phyloP scores from a whole-genome alignment of 2,329 filamentous ascomycete species.

The Diaporthe longicolla region DNA sequence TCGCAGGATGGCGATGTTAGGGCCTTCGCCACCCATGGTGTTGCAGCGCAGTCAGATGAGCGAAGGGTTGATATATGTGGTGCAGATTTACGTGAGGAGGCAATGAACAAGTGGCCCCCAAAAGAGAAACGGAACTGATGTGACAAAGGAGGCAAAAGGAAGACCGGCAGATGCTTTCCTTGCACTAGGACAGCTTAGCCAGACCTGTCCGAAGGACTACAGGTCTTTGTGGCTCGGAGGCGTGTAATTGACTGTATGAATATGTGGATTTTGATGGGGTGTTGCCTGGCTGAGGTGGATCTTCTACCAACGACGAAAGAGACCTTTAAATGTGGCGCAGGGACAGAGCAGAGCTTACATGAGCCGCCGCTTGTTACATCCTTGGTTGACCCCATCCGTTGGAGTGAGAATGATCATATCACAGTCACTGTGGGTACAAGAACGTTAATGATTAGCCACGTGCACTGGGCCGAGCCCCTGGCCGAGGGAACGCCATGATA shows the following conservation, averaged over 20 bases:
- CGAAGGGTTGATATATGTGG: not conserved
- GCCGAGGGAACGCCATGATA: no score
- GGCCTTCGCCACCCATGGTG: conserved; percentile 7
- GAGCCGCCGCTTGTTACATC: no score
- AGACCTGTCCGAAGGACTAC: no score
- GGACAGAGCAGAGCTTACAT: no score
- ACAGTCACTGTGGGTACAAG: no score
- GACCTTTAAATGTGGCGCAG: no score
- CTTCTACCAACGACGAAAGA: not conserved
- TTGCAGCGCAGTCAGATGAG: not conserved
- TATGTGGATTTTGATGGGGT: not conserved
- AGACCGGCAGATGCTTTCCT: not conserved
- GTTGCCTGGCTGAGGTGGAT: not conserved
- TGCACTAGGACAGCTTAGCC: no score
- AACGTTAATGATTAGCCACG: no score
- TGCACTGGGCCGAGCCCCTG: no score
- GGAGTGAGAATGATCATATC: no score
- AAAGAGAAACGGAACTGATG: not conserved
- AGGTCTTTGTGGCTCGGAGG: not conserved
- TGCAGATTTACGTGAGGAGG: not conserved
- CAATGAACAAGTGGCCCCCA: not conserved
- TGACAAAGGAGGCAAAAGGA: not conserved
- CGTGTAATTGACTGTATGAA: not conserved
- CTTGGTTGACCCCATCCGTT: no score
- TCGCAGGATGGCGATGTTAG: conserved; percentile 16